Evolutionary conservation across 2,329 filamentous ascomycete species (phyloP).

Genomic region (Aaosphaeria pasadenensis): DNA sequence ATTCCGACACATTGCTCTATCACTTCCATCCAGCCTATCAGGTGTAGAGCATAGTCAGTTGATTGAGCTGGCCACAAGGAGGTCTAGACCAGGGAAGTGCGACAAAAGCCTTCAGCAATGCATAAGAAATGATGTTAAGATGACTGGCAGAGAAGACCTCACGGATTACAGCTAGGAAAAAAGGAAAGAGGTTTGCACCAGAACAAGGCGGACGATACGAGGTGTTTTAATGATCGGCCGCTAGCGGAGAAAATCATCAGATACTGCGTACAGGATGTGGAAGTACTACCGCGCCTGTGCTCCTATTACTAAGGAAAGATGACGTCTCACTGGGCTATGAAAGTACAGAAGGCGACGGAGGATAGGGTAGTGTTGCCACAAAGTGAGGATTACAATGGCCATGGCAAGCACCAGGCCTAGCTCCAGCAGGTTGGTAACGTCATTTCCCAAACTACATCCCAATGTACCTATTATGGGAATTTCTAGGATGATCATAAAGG

Average conservation of each 20-base stretch:
- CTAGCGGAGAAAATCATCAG: slow-evolving; percentile 17
- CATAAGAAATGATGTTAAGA: slow-evolving; percentile 4
- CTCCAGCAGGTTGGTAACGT: too few species aligned
- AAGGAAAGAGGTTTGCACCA: slow-evolving; percentile 17
- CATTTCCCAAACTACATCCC: too few species aligned
- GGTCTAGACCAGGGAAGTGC: slow-evolving; percentile 2
- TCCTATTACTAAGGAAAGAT: not conserved
- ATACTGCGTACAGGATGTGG: slow-evolving; percentile 25
- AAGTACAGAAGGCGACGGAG: not conserved
- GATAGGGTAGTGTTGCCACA: not conserved
- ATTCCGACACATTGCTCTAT: slow-evolving; percentile 21
- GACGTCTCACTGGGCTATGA: not conserved
- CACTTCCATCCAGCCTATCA: slow-evolving; percentile 13
- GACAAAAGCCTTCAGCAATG: slow-evolving; percentile 10
- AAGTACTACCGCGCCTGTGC: slow-evolving; percentile 9
- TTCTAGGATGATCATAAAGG: too few species aligned
- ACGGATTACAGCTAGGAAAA: slow-evolving; percentile 15
- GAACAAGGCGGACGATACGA: slow-evolving; percentile 23
- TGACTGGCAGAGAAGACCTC: not conserved
- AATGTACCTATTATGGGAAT: too few species aligned
- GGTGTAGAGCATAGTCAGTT: slow-evolving; percentile 18
- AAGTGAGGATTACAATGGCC: not conserved
- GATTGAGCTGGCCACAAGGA: slow-evolving; percentile 11
- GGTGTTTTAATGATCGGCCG: slow-evolving; percentile 27
- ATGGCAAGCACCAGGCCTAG: not conserved